Percentiles rank a stretch among this genome's conserved stretches.
These are phyloP conservation scores for Mycogone perniciosa DNA, from an alignment of 2,329 filamentous ascomycete genomes.

Conservation along the genomic window DNA sequence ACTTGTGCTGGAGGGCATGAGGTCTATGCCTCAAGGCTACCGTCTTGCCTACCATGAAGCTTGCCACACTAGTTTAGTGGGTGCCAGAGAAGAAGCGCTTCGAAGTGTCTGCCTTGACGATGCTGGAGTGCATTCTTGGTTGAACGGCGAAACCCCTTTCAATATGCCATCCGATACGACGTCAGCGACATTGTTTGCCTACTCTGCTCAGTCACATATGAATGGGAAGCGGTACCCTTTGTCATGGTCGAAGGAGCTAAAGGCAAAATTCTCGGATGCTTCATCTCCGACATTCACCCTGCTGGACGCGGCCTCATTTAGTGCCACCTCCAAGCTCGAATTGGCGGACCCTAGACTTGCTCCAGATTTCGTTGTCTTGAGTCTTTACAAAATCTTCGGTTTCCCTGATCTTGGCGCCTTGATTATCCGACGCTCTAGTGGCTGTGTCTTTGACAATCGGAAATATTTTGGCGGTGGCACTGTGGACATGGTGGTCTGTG, in stretches of 20 bases:
- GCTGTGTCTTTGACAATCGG: conserved; percentile 55
- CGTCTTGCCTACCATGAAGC: conserved; percentile 78
- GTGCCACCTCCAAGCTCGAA: conserved; percentile 70
- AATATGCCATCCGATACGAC: conserved; percentile 14
- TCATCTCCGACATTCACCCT: conserved; percentile 53
- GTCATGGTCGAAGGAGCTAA: conserved; percentile 54
- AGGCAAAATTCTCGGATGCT: conserved; percentile 20
- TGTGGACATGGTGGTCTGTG: conserved; percentile 77
- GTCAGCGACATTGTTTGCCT: conserved; percentile 58
- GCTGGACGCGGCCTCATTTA: conserved; percentile 77
- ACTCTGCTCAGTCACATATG: conserved; percentile 90
- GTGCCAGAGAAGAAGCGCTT: conserved; percentile 65
- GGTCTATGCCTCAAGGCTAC: conserved; percentile 64
- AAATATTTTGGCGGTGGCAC: conserved; percentile 92
- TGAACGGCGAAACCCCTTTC: conserved; percentile 36
- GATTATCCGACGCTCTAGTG: conserved; percentile 68
- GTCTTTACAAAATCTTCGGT: conserved; percentile 97
- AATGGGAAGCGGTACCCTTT: conserved; percentile 71
- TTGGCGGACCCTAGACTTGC: conserved; percentile 53
- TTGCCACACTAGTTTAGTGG: conserved; percentile 81
- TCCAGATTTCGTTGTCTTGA: conserved; percentile 81
- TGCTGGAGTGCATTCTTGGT: conserved; percentile 58
- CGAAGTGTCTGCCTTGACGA: conserved; percentile 62
- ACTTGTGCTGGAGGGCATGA: conserved; percentile 71
- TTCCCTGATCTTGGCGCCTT: conserved; percentile 87